Base-by-base conservation (phyloP, 148 eudicot species). In the Suaeda aralocaspica region DNA sequence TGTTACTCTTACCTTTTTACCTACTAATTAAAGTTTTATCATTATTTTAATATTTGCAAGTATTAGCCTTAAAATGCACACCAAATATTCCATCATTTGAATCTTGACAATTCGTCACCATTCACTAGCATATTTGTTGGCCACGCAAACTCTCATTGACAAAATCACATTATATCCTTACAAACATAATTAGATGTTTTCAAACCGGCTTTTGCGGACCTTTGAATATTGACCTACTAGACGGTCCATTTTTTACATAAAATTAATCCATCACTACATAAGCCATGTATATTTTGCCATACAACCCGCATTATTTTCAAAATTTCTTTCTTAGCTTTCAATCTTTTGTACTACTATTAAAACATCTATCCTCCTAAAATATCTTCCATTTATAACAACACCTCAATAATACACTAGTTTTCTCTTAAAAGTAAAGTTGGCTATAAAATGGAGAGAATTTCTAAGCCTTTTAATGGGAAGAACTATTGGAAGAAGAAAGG, bases 401-500 rank as follows among this genome's bases (percentile, higher is more conserved):
- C 39, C 11, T 16, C 39, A 0, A 36, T 1, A n/a, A 59, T 33
- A 30, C 24, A 16, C 1, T 7, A 52, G 9, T 52, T 14, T 33
- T 15, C 34, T 5, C 52, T 8, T 28, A 48, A 24, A 28, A 26
- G 9, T 14, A 42, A 45, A 10, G 24, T 10, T 60, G 21, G 10
- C 28, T 12, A 59, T 7, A 51, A 19, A 52, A 80, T 85, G 88
- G 81, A 75, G 9, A 33, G 67, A 56, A 64, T 78, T 19, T 57
- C 86, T 1, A 70, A 31, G 58, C 74, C 79, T 18, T 83, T 82
- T 25, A 76, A 68, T 48, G 83, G 84, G 3, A 75, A 59, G 28
- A 83, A 76, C 71, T 78, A 75, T 29, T 80, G 86, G 83, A 81
- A 73, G 28, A 83, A 78, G 70, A 81, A 77, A 10, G 79, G 78